These are phyloP conservation scores for Sarocladium brachiariae DNA, from an alignment of 2,329 filamentous ascomycete species.

Conservation along the genomic window DNA sequence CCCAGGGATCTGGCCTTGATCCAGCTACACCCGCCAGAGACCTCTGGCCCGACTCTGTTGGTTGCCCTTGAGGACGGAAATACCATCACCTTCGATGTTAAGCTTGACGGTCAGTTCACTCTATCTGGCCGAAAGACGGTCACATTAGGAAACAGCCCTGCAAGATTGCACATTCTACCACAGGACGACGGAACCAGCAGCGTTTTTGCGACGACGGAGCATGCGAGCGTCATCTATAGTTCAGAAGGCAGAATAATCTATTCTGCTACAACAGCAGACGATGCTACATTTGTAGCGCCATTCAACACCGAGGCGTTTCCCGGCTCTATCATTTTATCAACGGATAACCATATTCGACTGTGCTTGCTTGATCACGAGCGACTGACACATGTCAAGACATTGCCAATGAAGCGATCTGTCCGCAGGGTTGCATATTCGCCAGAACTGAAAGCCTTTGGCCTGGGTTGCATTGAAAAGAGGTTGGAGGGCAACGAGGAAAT, in stretches of 20 bases:
- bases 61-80: constrained; percentile 89
- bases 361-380: constrained; percentile 75
- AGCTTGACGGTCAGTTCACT: constrained; percentile 52
- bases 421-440: constrained; percentile 81
- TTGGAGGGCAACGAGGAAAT: constrained; percentile 65
- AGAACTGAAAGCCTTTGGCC: constrained; percentile 70
- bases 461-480: constrained; percentile 76
- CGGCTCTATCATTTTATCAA: constrained; percentile 73
- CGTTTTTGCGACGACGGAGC: constrained; percentile 89
- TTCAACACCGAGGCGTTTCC: constrained; percentile 81
- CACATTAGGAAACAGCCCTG: constrained; percentile 77
- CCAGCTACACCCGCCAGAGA: constrained; percentile 59
- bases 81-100: constrained; percentile 65
- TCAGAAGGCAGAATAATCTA: constrained; percentile 83
- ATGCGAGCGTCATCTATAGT: constrained; percentile 88
- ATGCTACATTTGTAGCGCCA: constrained; percentile 71
- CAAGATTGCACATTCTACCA: constrained; percentile 72
- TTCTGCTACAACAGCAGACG: constrained; percentile 86
- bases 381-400: constrained; percentile 78
- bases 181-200: constrained; percentile 61
- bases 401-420: constrained; percentile 75
- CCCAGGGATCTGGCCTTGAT: constrained; percentile 77
- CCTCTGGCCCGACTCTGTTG: constrained; percentile 66
- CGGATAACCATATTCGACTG: constrained; percentile 68
- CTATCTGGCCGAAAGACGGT: constrained; percentile 73